Base-by-base conservation (phyloP, 345 rosid genomes). In the Gossypium mustelinum region DNA sequence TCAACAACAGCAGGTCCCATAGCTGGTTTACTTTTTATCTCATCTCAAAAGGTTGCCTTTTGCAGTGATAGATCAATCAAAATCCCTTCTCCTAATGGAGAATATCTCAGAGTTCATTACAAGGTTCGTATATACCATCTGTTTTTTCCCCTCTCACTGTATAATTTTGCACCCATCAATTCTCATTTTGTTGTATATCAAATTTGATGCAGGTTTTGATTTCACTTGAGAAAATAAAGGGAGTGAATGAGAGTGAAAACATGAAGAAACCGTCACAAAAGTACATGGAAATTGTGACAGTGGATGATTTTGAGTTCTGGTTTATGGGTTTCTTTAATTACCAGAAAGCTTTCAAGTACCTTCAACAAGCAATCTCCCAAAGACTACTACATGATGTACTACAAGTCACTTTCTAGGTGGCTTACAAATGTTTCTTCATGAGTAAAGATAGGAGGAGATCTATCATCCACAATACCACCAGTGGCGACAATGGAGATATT, bases 401-500 rank as follows among this genome's bases (percentile, higher is more conserved):
- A 54, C 58, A 39, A 54, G 80, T 60, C 81, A 81, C 82, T 72
- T 39, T 65, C 66, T 51, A 78, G 67, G 63, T 55, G 60, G 70
- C 70, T 77, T 57, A 24, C 56, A 75, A 72, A 67, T 65, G 63
- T 9, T 54, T 43, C 84, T 92, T 92, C 1, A 90, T 88, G 91
- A 94, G 92, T 82, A 94, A 94, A 84, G 94, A 90, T 76, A 84
- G 97, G 81, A 87, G 98, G 80, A 88, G 94, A 54, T 86, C 97
- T 64, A 94, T 93, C 84, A 94, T 94, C 79, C 98, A 94, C 44
- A 94, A 94, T 34, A 34, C 89, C 78, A 94, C 97, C 65, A 92
- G 90, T 60, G 88, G 88, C 22, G 86, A 86, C 77, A 89, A 87
- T 54, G 91, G 92, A 65, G 97, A 90, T 63, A 76, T 90, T 79